Evolutionary conservation across 306 rosid genomes (phyloP).

Genomic region (Sphenostylis stenocarpa): DNA sequence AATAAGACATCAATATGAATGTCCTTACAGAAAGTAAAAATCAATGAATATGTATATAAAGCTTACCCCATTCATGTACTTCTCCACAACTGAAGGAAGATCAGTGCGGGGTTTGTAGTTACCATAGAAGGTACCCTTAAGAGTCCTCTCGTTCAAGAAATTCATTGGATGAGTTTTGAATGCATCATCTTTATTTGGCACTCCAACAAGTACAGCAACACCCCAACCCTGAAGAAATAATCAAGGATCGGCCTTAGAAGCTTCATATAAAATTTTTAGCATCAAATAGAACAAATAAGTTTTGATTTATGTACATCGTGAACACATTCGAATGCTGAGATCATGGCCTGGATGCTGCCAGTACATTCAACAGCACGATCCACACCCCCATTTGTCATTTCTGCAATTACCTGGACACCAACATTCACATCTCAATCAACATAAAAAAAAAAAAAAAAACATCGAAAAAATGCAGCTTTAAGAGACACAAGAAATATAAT

Average conservation of each 20-base stretch:
- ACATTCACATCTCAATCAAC: slow-evolving; percentile 20
- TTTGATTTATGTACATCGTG: slow-evolving; percentile 60
- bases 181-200: slow-evolving; percentile 79
- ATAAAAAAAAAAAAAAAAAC: neutral
- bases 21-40: neutral
- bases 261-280: neutral
- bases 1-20: neutral
- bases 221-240: slow-evolving; percentile 79
- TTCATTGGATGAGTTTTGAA: slow-evolving; percentile 82
- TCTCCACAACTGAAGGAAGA: slow-evolving; percentile 72
- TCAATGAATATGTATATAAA: neutral
- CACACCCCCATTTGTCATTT: slow-evolving; percentile 86
- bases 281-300: neutral
- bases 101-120: slow-evolving; percentile 86
- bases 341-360: slow-evolving; percentile 84
- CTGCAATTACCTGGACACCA: slow-evolving; percentile 66
- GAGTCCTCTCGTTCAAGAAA: slow-evolving; percentile 78
- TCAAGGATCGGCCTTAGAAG: neutral
- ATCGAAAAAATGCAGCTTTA: neutral
- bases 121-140: slow-evolving; percentile 89
- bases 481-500: neutral
- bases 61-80: slow-evolving; percentile 66
- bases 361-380: slow-evolving; percentile 92
- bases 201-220: slow-evolving; percentile 90
- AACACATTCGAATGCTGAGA: slow-evolving; percentile 91